Evolutionary conservation across 140 eudicot species (phyloP).

Genomic region (Erigeron philadelphicus): DNA sequence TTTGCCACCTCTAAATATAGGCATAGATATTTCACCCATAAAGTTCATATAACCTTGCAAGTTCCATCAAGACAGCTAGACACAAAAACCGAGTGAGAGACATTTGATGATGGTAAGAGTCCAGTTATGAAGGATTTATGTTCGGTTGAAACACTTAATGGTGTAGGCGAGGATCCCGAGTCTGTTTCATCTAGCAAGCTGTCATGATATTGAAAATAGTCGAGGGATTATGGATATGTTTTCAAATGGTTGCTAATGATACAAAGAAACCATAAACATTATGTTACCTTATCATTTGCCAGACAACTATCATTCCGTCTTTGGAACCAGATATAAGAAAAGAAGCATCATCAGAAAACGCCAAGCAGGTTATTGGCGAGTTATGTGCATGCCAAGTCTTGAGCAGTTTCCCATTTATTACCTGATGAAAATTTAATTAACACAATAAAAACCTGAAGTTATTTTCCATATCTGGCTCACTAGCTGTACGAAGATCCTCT

Average conservation of each 20-base stretch:
- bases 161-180: slow-evolving; percentile 19
- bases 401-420: slow-evolving; percentile 40
- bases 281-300: slow-evolving; percentile 44
- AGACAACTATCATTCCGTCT: slow-evolving; percentile 44
- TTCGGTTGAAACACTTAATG: slow-evolving; percentile 34
- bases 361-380: slow-evolving; percentile 35
- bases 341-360: slow-evolving; percentile 45
- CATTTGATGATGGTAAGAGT: slow-evolving; percentile 29
- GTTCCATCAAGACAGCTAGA: slow-evolving; percentile 58
- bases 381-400: slow-evolving; percentile 47
- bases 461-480: background rate
- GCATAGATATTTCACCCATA: slow-evolving; percentile 2
- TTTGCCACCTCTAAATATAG: slow-evolving; percentile 7
- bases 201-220: slow-evolving; percentile 10
- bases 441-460: background rate
- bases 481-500: background rate
- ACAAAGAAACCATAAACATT: background rate
- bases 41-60: slow-evolving; percentile 38
- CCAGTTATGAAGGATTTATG: slow-evolving; percentile 46
- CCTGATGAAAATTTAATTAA: slow-evolving; percentile 26
- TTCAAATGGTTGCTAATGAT: background rate
- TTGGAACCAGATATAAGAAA: slow-evolving; percentile 49
- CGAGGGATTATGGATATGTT: background rate
- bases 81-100: slow-evolving; percentile 31
- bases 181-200: slow-evolving; percentile 41